Evolutionary conservation across 2,329 filamentous ascomycete genomes (phyloP), one percentile per base, ranked within the genome.

Genomic region (Drechslerella dactyloides): DNA sequence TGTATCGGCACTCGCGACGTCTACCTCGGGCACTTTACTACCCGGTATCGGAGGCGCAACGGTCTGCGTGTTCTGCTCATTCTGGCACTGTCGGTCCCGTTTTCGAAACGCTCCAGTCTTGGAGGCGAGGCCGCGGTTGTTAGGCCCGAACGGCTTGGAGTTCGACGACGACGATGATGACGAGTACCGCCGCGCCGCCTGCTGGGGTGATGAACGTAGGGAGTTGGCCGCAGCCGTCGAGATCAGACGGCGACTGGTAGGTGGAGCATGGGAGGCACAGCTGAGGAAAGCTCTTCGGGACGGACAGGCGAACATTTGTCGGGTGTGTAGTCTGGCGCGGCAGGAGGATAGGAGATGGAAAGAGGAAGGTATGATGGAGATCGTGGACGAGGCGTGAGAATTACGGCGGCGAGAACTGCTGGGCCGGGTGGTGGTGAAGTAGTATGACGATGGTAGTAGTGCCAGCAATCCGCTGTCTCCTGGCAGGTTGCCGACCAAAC

Each of bases 291-390:
- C 68, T 50, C 60, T 54, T 42, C 68, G 68, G 50, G 68, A 59
- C 15, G 68, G 68, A 65, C 68, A 72, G 68, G 68, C 60, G 44
- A 72, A 72, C 68, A 72, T 72, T 65, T 72, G 68, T 35, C n/a
- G 59, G 21, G 52, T 17, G 23, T 6, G 40, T 33, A 24, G 33
- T 10, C 13, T 24, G n/a, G 17, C 33, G 40, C 23, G 15, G 35
- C n/a, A 15, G 15, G 30, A 15, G 21, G n/a, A n/a, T n/a, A n/a
- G n/a, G n/a, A n/a, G 44, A 35, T 46, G 50, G 27, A 19, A 13
- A 30, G 21, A 64, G 46, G 59, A 56, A 24, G 30, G 19, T 21
- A 40, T 40, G 51, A 17, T 33, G 52, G 53, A 42, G 6, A 44
- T 57, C 15, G 60, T 24, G 15, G 24, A 33, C 17, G 11, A 17